Evolutionary conservation across 23 red algal genomes (phyloP).

Genomic region (Chondrus crispus): DNA sequence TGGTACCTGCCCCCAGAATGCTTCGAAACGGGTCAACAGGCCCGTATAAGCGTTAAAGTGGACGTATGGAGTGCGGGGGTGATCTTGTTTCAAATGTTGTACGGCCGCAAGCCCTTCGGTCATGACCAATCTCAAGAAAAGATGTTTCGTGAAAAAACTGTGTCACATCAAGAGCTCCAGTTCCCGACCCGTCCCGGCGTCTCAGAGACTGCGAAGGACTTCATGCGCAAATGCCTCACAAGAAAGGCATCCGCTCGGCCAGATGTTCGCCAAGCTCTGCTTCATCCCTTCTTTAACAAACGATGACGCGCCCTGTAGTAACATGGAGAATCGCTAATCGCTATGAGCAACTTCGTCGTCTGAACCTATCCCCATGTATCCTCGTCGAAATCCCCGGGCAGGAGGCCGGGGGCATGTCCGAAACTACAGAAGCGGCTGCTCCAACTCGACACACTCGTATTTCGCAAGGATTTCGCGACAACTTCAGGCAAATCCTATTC

Average conservation of each 20-base stretch:
- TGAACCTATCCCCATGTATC: too few species aligned
- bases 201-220: conserved; percentile 75
- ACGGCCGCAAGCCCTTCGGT: conserved; percentile 87
- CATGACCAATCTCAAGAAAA: conserved; percentile 90
- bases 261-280: conserved; percentile 56
- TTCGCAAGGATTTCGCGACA: too few species aligned
- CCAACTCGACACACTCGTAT: too few species aligned
- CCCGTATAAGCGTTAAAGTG: conserved; percentile 85
- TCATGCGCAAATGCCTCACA: conserved; percentile 80
- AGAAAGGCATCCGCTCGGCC: conserved; percentile 52
- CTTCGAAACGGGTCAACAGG: conserved; percentile 57
- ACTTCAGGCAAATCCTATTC: too few species aligned
- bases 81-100: conserved; percentile 97
- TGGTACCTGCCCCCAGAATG: conserved; percentile 99
- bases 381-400: too few species aligned
- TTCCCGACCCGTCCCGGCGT: conserved; percentile 80
- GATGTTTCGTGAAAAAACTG: conserved; percentile 76
- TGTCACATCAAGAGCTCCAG: conserved; percentile 68
- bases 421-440: too few species aligned
- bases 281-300: conserved; percentile 75
- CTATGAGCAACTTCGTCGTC: too few species aligned
- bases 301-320: too few species aligned
- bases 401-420: too few species aligned
- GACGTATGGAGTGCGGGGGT: conserved; percentile 95
- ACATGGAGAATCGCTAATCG: too few species aligned